These are phyloP conservation scores for Botrytis medusae DNA, from an alignment of 2,329 filamentous ascomycete genomes.

Conservation along the genomic window DNA sequence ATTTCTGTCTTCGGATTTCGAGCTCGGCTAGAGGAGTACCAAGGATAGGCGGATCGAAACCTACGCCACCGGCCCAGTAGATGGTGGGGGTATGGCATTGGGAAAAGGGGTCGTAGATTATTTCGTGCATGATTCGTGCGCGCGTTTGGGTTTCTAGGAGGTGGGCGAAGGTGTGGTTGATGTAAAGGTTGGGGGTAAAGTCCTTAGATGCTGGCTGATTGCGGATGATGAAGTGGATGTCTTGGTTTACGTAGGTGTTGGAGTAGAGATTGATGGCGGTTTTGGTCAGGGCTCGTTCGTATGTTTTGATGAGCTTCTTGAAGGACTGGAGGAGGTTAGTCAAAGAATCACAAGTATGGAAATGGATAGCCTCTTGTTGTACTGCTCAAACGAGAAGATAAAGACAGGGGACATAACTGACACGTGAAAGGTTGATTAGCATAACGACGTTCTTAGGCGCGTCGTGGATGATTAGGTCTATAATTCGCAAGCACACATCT, in stretches of 20 bases:
- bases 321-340: conserved; percentile 17
- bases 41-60: conserved; percentile 5
- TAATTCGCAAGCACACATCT: conserved; percentile 16
- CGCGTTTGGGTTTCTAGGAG: conserved; percentile 10
- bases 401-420: neutral
- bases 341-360: neutral
- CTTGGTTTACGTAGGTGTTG: neutral
- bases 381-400: neutral
- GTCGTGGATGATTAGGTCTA: neutral
- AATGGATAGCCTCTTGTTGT: neutral
- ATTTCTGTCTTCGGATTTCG: neutral
- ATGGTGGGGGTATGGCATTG: neutral
- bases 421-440: conserved; percentile 14
- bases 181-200: neutral
- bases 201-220: neutral
- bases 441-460: neutral
- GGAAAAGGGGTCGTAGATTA: conserved; percentile 8
- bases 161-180: conserved; percentile 4
- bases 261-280: neutral
- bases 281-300: conserved; percentile 9
- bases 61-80: neutral
- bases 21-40: neutral
- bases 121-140: neutral
- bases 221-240: neutral
- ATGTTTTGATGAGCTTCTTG: conserved; percentile 6